Evolutionary conservation across 306 rosid species (phyloP), one percentile per base, ranked within the genome.

Genomic region (Clitoria ternatea): DNA sequence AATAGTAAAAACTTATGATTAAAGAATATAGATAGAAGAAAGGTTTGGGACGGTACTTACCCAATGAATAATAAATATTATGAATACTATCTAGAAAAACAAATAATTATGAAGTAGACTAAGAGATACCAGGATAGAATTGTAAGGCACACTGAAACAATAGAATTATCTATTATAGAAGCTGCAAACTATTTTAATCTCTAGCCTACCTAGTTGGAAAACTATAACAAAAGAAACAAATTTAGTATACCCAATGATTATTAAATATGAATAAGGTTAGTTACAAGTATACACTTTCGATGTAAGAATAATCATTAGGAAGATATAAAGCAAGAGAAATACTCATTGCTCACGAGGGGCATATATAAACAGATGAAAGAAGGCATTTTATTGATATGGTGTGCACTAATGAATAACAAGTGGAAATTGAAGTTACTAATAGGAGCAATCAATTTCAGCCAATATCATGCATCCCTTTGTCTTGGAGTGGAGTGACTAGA

Each of bases 401-500:
- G 55, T 36, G 45, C 20, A 37, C 63, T 49, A 27, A 10, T n/a
- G n/a, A n/a, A n/a, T 6, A 33, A 23, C 23, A 30, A 66, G n/a
- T n/a, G n/a, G n/a, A n/a, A n/a, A n/a, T n/a, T n/a, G n/a, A n/a
- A n/a, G n/a, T 5, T 56, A 4, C 33, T 59, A 59, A 72, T 27
- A 44, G 61, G 45, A 22, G 36, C 60, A 14, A 74, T 57, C 50
- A 39, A 50, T 15, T 37, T 52, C 37, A 61, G 8, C 61, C 45
- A 33, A 17, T 19, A 33, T 61, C 55, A 47, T 69, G 69, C 62
- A 69, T 69, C 23, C 49, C 56, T 75, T 75, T 54, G 77, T 48
- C 40, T 32, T 70, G 73, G 49, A 61, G 57, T 63, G 69, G 40
- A 11, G 36, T 68, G 77, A 67, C 37, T 43, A 59, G 42, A 59